phyloP scores from a whole-genome alignment of 2,329 filamentous ascomycete species.

The Iodosphaeria phyllophila region DNA sequence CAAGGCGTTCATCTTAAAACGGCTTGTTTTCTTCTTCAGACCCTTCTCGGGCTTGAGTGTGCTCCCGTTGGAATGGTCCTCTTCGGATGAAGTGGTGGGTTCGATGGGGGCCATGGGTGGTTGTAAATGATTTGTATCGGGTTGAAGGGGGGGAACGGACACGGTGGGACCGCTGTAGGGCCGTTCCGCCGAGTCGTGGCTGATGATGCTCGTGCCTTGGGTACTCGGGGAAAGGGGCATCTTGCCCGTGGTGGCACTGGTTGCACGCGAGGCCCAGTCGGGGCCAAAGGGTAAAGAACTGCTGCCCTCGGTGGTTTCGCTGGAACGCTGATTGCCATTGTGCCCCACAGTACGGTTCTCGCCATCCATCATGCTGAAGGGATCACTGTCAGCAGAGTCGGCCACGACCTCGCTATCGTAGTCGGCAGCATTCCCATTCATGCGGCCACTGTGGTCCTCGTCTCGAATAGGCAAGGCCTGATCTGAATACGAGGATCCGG shows the following conservation, averaged over 20 bases:
- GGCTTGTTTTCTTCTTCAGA: slow-evolving; percentile 42
- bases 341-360: slow-evolving; percentile 12
- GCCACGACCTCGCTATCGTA: slow-evolving; percentile 26
- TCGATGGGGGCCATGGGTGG: slow-evolving; percentile 10
- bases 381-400: slow-evolving; percentile 29
- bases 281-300: slow-evolving; percentile 31
- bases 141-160: no score
- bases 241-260: slow-evolving; percentile 43
- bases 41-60: slow-evolving; percentile 28
- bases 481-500: slow-evolving; percentile 7
- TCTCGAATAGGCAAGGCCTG: slow-evolving; percentile 14
- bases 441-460: no score
- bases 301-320: slow-evolving; percentile 43
- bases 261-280: slow-evolving; percentile 44
- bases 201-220: slow-evolving; percentile 45
- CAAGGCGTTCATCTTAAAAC: slow-evolving; percentile 44
- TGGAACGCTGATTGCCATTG: slow-evolving; percentile 32
- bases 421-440: no score
- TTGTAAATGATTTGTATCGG: slow-evolving; percentile 13
- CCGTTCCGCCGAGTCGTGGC: slow-evolving; percentile 35
- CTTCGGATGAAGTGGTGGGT: slow-evolving; percentile 15
- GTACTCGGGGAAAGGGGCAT: slow-evolving; percentile 47
- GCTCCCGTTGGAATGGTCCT: slow-evolving; percentile 19
- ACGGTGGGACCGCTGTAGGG: slow-evolving; percentile 24
- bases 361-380: slow-evolving; percentile 24